Evolutionary conservation across 106 monocot species (phyloP).

Genomic region (Platanthera guangdongensis): DNA sequence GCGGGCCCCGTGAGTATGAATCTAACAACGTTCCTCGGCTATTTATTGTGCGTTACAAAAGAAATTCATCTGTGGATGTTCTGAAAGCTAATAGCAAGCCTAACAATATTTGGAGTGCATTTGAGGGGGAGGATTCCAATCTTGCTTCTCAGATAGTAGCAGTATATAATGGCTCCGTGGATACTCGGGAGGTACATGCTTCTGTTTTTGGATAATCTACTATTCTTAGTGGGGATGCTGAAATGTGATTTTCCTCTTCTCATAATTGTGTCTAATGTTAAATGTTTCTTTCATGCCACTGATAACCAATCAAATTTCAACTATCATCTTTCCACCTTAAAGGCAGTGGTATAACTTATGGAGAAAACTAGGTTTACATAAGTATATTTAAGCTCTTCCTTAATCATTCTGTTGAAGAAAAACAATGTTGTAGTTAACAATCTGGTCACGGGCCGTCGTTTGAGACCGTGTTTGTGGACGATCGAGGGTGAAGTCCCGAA

Average conservation of each 20-base stretch:
- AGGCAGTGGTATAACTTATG: neutral
- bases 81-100: constrained; percentile 30
- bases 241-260: neutral
- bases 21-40: constrained; percentile 45
- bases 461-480: too few relatives aligned
- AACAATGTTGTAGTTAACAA: neutral
- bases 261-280: neutral
- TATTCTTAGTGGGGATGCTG: neutral
- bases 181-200: constrained; percentile 58
- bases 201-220: constrained; percentile 2
- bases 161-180: constrained; percentile 71
- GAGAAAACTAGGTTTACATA: neutral
- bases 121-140: constrained; percentile 41
- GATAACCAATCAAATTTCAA: neutral
- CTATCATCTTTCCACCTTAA: neutral
- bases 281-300: neutral
- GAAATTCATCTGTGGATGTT: constrained; percentile 39
- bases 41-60: constrained; percentile 77
- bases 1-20: constrained; percentile 73
- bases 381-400: neutral
- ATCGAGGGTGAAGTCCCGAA: too few relatives aligned
- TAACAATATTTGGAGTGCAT: constrained; percentile 47
- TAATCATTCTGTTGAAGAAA: neutral
- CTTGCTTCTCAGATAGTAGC: constrained; percentile 87
- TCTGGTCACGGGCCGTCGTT: too few relatives aligned